phyloP scores from a whole-genome alignment of 176 grass and related monocot genomes.

The Luzula sylvatica region DNA sequence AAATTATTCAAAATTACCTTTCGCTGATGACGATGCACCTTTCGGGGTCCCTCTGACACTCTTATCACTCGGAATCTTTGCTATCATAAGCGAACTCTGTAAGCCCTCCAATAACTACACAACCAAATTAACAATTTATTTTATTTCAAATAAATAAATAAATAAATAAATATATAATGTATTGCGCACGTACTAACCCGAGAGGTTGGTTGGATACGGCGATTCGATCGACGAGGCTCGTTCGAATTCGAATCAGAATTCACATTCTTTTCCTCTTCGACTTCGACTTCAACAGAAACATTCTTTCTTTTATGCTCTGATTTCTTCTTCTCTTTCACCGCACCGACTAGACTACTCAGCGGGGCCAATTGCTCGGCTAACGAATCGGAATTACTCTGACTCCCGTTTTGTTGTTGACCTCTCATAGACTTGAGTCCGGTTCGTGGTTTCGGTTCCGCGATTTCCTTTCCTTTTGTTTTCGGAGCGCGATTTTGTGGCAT shows the following conservation, averaged over 20 bases:
- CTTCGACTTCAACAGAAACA: constrained; percentile 27
- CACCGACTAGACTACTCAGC: too few species aligned
- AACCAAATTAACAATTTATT: too few species aligned
- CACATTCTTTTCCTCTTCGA: constrained; percentile 33
- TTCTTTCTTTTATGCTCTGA: constrained; percentile 25
- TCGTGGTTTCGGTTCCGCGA: constrained; percentile 39
- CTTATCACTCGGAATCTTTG: constrained; percentile 74
- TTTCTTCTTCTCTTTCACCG: constrained; percentile 10
- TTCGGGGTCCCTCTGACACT: constrained; percentile 37
- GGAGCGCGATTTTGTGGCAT: constrained; percentile 42
- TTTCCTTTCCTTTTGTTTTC: constrained; percentile 41
- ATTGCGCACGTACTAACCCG: constrained; percentile 70
- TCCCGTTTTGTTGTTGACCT: constrained; percentile 29
- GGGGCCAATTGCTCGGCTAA: constrained; percentile 9
- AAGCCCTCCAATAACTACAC: constrained; percentile 78
- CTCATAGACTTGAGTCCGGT: constrained; percentile 37
- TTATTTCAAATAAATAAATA: constrained; percentile 3
- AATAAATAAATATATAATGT: background rate
- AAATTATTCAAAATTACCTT: constrained; percentile 43
- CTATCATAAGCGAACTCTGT: constrained; percentile 78
- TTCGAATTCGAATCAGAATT: constrained; percentile 32
- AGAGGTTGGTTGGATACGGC: constrained; percentile 91
- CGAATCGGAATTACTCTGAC: constrained; percentile 22
- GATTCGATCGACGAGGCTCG: constrained; percentile 80
- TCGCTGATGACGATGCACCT: constrained; percentile 36